Conservation (phyloP, 441 rosid genomes). For the Pelargonium citronellum region DNA sequence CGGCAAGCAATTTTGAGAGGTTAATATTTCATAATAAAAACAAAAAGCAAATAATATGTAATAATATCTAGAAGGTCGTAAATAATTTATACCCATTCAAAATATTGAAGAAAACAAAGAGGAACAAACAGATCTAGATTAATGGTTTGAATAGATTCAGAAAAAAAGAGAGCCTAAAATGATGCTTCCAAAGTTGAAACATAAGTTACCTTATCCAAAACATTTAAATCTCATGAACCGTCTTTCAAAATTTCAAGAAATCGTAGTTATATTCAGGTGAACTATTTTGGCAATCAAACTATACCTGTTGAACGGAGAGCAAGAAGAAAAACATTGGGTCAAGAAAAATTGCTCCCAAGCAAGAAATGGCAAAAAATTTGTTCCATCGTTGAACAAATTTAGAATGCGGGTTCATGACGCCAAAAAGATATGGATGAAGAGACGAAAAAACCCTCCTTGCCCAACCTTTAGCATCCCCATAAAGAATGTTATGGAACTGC, state of each 20-base stretch:
- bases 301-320: constrained; percentile 46
- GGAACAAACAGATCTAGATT: no score
- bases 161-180: no score
- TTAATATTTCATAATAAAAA: background rate
- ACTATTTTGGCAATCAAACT: background rate
- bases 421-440: constrained; percentile 38
- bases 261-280: background rate
- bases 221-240: no score
- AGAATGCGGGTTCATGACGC: constrained; percentile 83
- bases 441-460: constrained; percentile 45
- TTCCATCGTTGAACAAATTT: constrained; percentile 59
- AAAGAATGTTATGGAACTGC: constrained; percentile 59
- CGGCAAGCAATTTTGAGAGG: background rate
- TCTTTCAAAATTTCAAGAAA: no score
- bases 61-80: no score
- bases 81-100: no score
- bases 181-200: no score
- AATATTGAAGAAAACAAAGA: no score
- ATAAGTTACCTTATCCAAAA: no score
- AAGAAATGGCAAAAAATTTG: constrained; percentile 60
- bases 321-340: constrained; percentile 84
- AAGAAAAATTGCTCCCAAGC: constrained; percentile 65
- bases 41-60: background rate
- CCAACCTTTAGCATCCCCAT: constrained; percentile 86
- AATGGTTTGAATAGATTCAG: no score